Evolutionary conservation across 2,329 filamentous ascomycete genomes (phyloP), one percentile per base, ranked within the genome.

Genomic region (Monosporascus sp.): DNA sequence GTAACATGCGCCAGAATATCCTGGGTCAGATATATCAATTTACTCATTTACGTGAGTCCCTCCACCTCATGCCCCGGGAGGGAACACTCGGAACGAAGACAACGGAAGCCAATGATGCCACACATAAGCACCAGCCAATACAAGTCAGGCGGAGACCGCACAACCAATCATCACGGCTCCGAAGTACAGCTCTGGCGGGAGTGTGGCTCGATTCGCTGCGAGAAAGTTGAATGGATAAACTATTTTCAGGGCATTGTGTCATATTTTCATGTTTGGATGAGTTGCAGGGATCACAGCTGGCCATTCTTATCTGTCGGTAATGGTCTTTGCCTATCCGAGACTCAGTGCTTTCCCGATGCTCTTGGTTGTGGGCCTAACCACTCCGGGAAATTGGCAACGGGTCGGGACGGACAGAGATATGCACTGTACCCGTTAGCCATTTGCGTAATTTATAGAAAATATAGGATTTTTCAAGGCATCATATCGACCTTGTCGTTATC

Each of bases 161-260:
- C 87, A 86, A 89, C 87, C 79, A 68, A 72, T 89, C 86, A 77
- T 89, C 72, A 75, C 78, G 72, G 66, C 66, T 70, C 60, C 63
- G 63, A 60, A 65, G 70, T 68, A 63, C 69, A 60, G 65, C 83
- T 90, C 75, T 69, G 81, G 86, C 70, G 86, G 81, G 79, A 89
- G 87, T 75, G 81, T 84, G 80, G 81, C 84, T 87, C 77, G 85
- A 85, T 76, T 69, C 74, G 73, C 55, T 72, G 79, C 76, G 79
- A 78, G 70, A 77, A 87, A 79, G 82, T 86, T 80, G 85, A 88
- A 88, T 87, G 85, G 85, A 88, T 87, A 85, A 83, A 84, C 84
- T 84, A 69, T 61, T 78, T 77, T 73, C 28, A 5, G 28, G 28
- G 5, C 9, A 31, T 11, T 28, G 8, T 4, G 28, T 31, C 28